Conservation (phyloP, 2,329 filamentous ascomycete species). For the Penicillium concentricum region DNA sequence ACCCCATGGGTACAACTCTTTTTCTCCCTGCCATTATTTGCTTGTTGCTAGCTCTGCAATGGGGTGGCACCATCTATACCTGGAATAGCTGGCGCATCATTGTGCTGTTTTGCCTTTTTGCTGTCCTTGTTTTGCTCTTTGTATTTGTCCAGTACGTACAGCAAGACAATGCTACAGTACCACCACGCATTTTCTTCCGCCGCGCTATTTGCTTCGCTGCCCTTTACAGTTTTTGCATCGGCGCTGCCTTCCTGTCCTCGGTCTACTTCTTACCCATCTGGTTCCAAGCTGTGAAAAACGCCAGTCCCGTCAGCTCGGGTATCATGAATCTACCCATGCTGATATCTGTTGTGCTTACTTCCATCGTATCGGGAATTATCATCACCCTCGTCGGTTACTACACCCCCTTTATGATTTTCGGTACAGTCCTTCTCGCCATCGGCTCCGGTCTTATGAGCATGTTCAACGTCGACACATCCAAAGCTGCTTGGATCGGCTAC, state of each 20-base stretch:
- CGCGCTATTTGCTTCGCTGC: conserved; percentile 37
- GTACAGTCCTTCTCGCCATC: conserved; percentile 25
- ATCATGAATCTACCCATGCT: conserved; percentile 27
- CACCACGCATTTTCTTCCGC: conserved; percentile 51
- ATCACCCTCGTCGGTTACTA: conserved; percentile 38
- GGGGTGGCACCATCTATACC: conserved; percentile 23
- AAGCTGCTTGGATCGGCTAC: conserved; percentile 37
- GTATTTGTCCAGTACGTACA: conserved; percentile 46
- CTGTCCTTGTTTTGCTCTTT: conserved; percentile 45
- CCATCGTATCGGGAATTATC: conserved; percentile 29
- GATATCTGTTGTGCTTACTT: conserved; percentile 12
- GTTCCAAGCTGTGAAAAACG: conserved; percentile 29
- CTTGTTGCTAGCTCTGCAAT: conserved; percentile 25
- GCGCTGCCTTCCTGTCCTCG: conserved; percentile 8
- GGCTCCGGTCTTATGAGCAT: conserved; percentile 32
- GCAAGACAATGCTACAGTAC: conserved; percentile 52
- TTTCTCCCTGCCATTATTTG: conserved; percentile 29
- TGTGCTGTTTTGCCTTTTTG: conserved; percentile 19
- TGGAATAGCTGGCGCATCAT: conserved; percentile 25
- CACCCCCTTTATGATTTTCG: conserved; percentile 28
- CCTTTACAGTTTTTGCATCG: conserved; percentile 25
- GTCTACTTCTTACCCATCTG: conserved; percentile 29
- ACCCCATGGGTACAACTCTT: conserved; percentile 36
- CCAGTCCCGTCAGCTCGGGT: conserved; percentile 22
- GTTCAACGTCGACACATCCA: conserved; percentile 12